Evolutionary conservation across 371 early-diverging fungal species (phyloP).

Genomic region (Blyttiomyces sp.): DNA sequence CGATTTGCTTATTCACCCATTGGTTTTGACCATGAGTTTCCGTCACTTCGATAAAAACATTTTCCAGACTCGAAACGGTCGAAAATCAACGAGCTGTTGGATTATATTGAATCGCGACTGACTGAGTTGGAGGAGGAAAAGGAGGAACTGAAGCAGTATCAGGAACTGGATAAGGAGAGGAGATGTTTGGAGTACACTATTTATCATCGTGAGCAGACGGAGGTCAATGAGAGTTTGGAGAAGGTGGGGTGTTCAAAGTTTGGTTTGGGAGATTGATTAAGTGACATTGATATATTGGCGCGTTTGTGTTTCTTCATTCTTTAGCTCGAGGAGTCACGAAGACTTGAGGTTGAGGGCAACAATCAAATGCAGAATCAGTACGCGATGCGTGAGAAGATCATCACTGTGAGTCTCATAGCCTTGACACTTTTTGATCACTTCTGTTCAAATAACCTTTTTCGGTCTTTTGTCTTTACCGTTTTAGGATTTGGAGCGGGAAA

Average conservation of each 20-base stretch:
- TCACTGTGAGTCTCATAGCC: conserved; percentile 17
- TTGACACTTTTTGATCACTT: not conserved
- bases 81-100: conserved; percentile 88
- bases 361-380: conserved; percentile 26
- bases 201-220: conserved; percentile 81
- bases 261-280: not conserved
- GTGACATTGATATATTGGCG: too few relatives aligned
- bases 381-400: conserved; percentile 25
- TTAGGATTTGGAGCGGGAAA: conserved; percentile 35
- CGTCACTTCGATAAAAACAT: not conserved
- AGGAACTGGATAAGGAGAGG: conserved; percentile 80
- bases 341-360: conserved; percentile 31
- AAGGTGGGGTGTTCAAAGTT: conserved; percentile 34
- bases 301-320: not conserved
- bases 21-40: too few relatives aligned
- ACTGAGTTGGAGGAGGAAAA: conserved; percentile 91
- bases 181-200: conserved; percentile 90
- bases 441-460: not conserved
- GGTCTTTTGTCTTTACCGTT: not conserved
- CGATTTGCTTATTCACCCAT: not conserved
- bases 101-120: conserved; percentile 85
- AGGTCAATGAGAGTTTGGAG: conserved; percentile 71
- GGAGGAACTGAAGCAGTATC: conserved; percentile 82
- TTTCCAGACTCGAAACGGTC: conserved; percentile 69
- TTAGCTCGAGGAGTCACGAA: conserved; percentile 34